Evolutionary conservation across 1,139 yeast species (phyloP).

Genomic region (Blastobotrys capitulatus): DNA sequence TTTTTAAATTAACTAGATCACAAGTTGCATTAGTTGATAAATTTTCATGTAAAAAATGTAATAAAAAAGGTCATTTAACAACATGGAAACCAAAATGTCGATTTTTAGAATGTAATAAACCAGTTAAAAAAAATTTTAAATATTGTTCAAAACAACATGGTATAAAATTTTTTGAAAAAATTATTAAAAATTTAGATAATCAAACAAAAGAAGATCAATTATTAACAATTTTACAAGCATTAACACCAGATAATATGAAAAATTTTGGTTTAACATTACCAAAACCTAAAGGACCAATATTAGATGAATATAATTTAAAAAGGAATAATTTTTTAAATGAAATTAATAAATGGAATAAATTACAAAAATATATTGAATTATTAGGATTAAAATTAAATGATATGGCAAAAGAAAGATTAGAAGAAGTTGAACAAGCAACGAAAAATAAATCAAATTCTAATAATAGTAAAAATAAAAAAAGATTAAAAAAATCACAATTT

Average conservation of each 20-base stretch:
- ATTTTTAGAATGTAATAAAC: constrained; percentile 51
- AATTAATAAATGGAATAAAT: constrained; percentile 20
- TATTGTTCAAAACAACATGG: constrained; percentile 80
- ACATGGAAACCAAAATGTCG: constrained; percentile 76
- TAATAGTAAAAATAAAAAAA: background rate
- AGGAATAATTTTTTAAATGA: background rate
- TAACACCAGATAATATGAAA: constrained; percentile 29
- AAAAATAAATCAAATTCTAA: constrained; percentile 13
- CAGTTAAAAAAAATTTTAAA: constrained; percentile 48
- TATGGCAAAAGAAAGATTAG: background rate
- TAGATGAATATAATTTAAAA: constrained; percentile 20
- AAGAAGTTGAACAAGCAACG: constrained; percentile 20
- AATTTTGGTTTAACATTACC: background rate
- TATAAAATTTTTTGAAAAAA: constrained; percentile 42
- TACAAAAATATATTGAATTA: constrained; percentile 19
- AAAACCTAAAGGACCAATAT: constrained; percentile 12
- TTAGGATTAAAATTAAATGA: constrained; percentile 5
- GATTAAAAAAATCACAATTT: background rate
- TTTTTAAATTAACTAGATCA: constrained; percentile 56
- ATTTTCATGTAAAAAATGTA: constrained; percentile 74
- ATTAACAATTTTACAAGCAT: constrained; percentile 36
- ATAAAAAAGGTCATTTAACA: constrained; percentile 36
- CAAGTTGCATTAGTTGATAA: constrained; percentile 55
- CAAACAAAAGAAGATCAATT: constrained; percentile 13
- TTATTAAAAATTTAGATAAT: background rate